phyloP scores from a whole-genome alignment of 1,284 basidiomycete species.

The Uromyces viciae-fabae region DNA sequence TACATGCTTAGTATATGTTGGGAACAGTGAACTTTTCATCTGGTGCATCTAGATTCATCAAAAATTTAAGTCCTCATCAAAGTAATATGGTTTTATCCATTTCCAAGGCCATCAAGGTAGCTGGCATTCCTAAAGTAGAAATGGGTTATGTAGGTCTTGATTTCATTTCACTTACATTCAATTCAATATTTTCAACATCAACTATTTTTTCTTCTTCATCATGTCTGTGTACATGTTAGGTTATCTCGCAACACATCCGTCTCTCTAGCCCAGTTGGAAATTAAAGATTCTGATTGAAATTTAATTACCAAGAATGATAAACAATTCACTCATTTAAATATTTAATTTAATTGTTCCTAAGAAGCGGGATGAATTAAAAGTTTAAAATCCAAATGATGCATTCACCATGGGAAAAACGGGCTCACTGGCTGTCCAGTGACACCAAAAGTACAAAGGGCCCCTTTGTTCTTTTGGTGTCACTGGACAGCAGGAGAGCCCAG shows the following conservation, averaged over 20 bases:
- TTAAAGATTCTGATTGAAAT: constrained; percentile 23
- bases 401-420: too few species aligned
- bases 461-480: too few species aligned
- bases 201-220: not conserved
- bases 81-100: constrained; percentile 82
- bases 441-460: too few species aligned
- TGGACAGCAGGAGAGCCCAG: too few species aligned
- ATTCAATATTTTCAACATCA: not conserved
- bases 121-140: constrained; percentile 41
- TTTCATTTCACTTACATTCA: not conserved
- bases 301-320: constrained; percentile 35
- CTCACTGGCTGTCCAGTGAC: too few species aligned
- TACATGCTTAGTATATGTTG: too few species aligned
- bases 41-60: constrained; percentile 64
- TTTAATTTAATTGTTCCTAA: too few species aligned
- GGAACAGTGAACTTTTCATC: constrained; percentile 53
- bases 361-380: too few species aligned
- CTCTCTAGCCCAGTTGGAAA: constrained; percentile 38
- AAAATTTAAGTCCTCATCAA: constrained; percentile 77
- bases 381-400: too few species aligned
- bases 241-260: constrained; percentile 41
- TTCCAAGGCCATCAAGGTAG: constrained; percentile 55
- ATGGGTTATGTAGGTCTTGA: constrained; percentile 35
- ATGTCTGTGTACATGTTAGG: not conserved
- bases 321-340: constrained; percentile 6